phyloP scores from a whole-genome alignment of 805 yeast species.

The Candida nonsorbophila region DNA sequence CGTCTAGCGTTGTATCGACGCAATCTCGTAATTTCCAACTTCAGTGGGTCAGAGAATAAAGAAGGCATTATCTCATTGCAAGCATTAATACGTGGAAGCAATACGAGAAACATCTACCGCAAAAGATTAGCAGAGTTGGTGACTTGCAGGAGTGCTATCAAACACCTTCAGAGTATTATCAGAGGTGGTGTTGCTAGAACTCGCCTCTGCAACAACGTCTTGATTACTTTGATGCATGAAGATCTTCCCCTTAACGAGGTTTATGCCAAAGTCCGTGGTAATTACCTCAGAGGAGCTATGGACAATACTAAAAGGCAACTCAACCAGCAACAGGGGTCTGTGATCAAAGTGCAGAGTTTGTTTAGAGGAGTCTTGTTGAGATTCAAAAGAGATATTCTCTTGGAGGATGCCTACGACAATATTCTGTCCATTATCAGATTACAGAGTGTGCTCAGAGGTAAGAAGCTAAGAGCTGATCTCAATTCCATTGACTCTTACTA shows the following conservation, averaged over 20 bases:
- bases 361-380: conserved; percentile 62
- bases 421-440: conserved; percentile 35
- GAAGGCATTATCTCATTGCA: conserved; percentile 28
- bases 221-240: conserved; percentile 36
- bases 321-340: conserved; percentile 12
- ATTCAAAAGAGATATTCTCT: conserved; percentile 47
- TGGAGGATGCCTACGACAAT: conserved; percentile 48
- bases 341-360: conserved; percentile 48
- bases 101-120: conserved; percentile 20
- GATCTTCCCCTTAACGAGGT: conserved; percentile 32
- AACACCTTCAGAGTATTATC: conserved; percentile 38
- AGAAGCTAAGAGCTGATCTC: conserved; percentile 29
- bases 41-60: conserved; percentile 12
- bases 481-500: conserved; percentile 42
- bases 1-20: conserved; percentile 20
- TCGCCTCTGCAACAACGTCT: conserved; percentile 35
- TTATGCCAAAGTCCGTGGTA: conserved; percentile 42
- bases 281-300: conserved; percentile 25
- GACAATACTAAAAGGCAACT: conserved; percentile 11
- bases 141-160: conserved; percentile 5
- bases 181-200: conserved; percentile 43
- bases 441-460: conserved; percentile 56
- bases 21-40: conserved; percentile 8
- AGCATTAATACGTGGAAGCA: conserved; percentile 32
- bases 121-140: conserved; percentile 4